phyloP scores from a whole-genome alignment of 192 early-diverging fungal species.

The Coemansia sp. region DNA sequence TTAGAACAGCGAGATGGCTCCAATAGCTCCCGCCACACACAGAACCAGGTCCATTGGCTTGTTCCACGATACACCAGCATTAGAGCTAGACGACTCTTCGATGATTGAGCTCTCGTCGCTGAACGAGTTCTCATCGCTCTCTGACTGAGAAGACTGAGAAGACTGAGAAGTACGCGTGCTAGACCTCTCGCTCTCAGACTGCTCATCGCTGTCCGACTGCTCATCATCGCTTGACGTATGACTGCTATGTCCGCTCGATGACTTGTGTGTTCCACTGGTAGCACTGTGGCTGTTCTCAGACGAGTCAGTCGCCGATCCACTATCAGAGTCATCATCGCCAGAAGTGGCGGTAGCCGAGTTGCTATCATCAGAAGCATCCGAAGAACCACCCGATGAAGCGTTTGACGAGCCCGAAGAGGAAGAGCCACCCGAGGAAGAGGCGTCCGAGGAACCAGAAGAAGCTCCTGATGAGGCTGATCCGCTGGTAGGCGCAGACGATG shows the following conservation, averaged over 20 bases:
- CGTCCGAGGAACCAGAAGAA: not conserved
- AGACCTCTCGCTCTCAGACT: not conserved
- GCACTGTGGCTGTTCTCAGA: not conserved
- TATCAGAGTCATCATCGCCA: not conserved
- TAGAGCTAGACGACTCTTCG: conserved; percentile 4
- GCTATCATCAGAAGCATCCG: not conserved
- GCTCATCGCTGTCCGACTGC: not conserved
- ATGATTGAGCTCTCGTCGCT: conserved; percentile 1
- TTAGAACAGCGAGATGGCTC: conserved; percentile 45
- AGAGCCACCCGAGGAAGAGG: not conserved
- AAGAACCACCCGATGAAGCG: not conserved
- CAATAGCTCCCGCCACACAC: conserved; percentile 30
- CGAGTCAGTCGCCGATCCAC: not conserved
- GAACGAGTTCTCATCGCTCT: not conserved
- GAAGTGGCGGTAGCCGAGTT: not conserved
- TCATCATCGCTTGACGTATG: not conserved
- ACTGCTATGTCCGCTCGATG: not conserved
- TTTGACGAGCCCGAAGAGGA: not conserved
- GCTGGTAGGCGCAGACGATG: not conserved
- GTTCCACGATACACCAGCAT: not conserved
- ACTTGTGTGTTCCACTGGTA: not conserved
- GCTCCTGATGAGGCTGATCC: not conserved
- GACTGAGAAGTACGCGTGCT: not conserved
- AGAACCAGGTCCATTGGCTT: conserved; percentile 11
- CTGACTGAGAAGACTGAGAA: not conserved